Conservation (phyloP, 345 rosid genomes). For the Gossypium longicalyx region DNA sequence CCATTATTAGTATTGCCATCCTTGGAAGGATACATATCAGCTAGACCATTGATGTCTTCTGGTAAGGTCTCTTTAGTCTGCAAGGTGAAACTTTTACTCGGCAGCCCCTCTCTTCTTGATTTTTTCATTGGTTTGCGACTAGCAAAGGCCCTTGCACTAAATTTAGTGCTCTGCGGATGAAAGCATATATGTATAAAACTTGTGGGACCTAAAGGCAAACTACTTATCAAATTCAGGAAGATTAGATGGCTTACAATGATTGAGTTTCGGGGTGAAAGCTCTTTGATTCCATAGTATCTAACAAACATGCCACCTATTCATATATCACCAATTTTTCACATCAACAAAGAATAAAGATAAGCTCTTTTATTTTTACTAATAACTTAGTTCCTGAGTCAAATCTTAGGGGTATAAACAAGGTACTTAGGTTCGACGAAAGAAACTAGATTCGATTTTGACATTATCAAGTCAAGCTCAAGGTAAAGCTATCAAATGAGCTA, state of each 20-base stretch:
- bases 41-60: slow-evolving; percentile 23
- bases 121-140: slow-evolving; percentile 51
- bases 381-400: background rate
- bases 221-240: background rate
- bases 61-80: slow-evolving; percentile 15
- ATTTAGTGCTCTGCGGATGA: slow-evolving; percentile 28
- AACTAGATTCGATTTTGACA: background rate
- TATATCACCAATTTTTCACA: background rate
- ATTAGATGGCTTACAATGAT: slow-evolving; percentile 27
- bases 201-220: background rate
- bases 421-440: background rate
- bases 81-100: slow-evolving; percentile 18
- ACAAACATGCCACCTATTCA: slow-evolving; percentile 20
- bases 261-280: slow-evolving; percentile 13
- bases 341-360: background rate
- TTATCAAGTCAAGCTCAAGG: background rate
- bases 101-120: slow-evolving; percentile 26
- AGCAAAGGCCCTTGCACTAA: slow-evolving; percentile 27
- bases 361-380: background rate
- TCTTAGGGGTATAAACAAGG: background rate
- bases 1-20: slow-evolving; percentile 25
- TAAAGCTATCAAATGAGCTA: background rate
- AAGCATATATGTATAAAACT: background rate
- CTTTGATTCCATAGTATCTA: slow-evolving; percentile 11
- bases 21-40: slow-evolving; percentile 25